Evolutionary conservation across 495 filamentous ascomycete genomes (phyloP).

Genomic region (Daldinia grandis): DNA sequence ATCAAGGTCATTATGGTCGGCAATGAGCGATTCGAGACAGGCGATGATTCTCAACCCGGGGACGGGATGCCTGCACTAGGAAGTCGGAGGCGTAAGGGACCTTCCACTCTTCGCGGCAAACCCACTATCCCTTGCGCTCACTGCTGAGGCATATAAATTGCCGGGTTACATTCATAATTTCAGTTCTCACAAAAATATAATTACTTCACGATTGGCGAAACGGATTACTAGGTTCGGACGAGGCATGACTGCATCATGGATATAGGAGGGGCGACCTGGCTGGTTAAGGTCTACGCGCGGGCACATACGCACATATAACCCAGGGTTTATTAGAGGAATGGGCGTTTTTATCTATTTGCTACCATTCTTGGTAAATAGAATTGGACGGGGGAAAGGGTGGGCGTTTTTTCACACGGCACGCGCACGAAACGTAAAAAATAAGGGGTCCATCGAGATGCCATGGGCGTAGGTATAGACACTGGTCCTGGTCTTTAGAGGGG

Average conservation of each 20-base stretch:
- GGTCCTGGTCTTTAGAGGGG: not conserved
- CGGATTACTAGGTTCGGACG: constrained; percentile 27
- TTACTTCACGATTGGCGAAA: constrained; percentile 17
- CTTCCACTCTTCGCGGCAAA: constrained; percentile 38
- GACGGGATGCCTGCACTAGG: constrained; percentile 44
- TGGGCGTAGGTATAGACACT: constrained; percentile 2
- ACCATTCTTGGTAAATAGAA: constrained; percentile 6
- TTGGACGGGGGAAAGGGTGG: not conserved
- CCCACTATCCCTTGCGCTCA: constrained; percentile 22
- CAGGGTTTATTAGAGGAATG: constrained; percentile 18
- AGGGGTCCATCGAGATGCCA: not conserved
- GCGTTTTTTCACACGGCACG: not conserved
- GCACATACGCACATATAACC: constrained; percentile 15
- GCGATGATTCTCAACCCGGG: constrained; percentile 38
- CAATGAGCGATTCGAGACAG: constrained; percentile 65
- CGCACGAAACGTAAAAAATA: constrained; percentile 1
- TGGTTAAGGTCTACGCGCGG: constrained; percentile 19
- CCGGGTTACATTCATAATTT: not conserved
- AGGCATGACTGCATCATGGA: constrained; percentile 26
- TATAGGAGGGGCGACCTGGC: constrained; percentile 16
- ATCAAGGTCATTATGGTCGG: constrained; percentile 72
- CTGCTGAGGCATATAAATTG: constrained; percentile 9
- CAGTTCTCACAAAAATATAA: not conserved
- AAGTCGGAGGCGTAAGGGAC: constrained; percentile 47
- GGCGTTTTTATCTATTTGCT: constrained; percentile 16